phyloP scores from a whole-genome alignment of 116 monocot species.

The Cymodocea nodosa region DNA sequence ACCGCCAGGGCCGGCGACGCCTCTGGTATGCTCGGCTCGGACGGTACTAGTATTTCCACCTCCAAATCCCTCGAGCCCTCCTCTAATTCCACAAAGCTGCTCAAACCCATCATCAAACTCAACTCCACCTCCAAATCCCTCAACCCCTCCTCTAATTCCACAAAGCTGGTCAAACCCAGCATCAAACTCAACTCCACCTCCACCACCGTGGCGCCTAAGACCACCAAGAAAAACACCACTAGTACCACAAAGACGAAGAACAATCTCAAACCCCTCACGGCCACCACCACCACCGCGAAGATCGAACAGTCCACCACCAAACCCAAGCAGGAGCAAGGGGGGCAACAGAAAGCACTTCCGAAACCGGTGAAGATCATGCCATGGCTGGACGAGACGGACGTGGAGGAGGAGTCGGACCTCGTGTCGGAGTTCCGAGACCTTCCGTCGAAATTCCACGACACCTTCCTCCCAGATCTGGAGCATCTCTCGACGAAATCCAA shows the following conservation, averaged over 20 bases:
- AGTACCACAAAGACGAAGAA: too few relatives aligned
- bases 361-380: conserved; percentile 8
- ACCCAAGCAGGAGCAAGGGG: too few relatives aligned
- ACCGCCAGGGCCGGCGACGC: too few relatives aligned
- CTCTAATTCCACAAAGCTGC: conserved; percentile 10
- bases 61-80: conserved; percentile 5
- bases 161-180: neutral
- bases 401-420: conserved; percentile 21
- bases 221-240: too few relatives aligned
- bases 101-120: neutral
- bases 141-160: conserved; percentile 1
- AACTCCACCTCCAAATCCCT: conserved; percentile 10
- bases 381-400: conserved; percentile 15
- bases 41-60: too few relatives aligned
- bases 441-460: conserved; percentile 34
- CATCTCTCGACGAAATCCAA: conserved; percentile 60
- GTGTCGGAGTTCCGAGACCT: conserved; percentile 69
- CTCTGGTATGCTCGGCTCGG: too few relatives aligned
- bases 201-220: too few relatives aligned
- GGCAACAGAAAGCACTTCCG: neutral
- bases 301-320: too few relatives aligned
- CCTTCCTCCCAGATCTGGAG: conserved; percentile 49
- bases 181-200: too few relatives aligned
- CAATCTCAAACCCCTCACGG: too few relatives aligned
- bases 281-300: neutral